These are phyloP conservation scores for Cyberlindnera bimundalis DNA, from an alignment of 805 yeast genomes.

Conservation along the genomic window DNA sequence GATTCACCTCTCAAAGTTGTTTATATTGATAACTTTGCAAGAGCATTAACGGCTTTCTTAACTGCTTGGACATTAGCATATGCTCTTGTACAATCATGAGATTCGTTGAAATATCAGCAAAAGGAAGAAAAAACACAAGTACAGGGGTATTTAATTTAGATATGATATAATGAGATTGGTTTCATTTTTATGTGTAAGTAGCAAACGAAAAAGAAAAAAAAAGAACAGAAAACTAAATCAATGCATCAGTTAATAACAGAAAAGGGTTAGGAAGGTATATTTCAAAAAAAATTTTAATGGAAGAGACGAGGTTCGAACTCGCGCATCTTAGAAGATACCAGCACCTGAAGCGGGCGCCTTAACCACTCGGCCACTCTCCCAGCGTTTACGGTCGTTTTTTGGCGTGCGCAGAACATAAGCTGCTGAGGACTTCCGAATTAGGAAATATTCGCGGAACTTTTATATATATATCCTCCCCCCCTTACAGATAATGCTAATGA, in stretches of 20 bases:
- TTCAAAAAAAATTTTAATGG: slow-evolving; percentile 26
- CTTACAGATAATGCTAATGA: too few relatives aligned
- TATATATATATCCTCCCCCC: too few relatives aligned
- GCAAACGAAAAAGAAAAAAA: too few relatives aligned
- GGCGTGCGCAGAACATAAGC: slow-evolving; percentile 1
- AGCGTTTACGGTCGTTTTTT: not conserved
- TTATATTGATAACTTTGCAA: slow-evolving; percentile 14
- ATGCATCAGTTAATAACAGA: too few relatives aligned
- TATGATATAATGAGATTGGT: not conserved
- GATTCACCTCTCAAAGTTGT: slow-evolving; percentile 17
- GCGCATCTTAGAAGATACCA: slow-evolving; percentile 43
- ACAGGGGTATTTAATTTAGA: too few relatives aligned
- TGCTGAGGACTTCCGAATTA: not conserved
- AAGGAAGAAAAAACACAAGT: too few relatives aligned
- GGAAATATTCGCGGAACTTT: too few relatives aligned
- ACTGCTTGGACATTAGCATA: slow-evolving; percentile 30
- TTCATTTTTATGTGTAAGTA: too few relatives aligned
- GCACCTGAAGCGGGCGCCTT: slow-evolving; percentile 46
- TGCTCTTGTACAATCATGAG: slow-evolving; percentile 25
- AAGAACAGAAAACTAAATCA: too few relatives aligned
- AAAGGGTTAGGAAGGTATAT: too few relatives aligned
- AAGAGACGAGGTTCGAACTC: slow-evolving; percentile 44
- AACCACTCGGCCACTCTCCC: slow-evolving; percentile 44
- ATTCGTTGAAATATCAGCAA: not conserved
- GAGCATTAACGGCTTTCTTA: slow-evolving; percentile 22